Percentiles rank a stretch among this genome's conserved stretches.
phyloP scores from a whole-genome alignment of 495 filamentous ascomycete genomes.

The Penicillium verhagenii region DNA sequence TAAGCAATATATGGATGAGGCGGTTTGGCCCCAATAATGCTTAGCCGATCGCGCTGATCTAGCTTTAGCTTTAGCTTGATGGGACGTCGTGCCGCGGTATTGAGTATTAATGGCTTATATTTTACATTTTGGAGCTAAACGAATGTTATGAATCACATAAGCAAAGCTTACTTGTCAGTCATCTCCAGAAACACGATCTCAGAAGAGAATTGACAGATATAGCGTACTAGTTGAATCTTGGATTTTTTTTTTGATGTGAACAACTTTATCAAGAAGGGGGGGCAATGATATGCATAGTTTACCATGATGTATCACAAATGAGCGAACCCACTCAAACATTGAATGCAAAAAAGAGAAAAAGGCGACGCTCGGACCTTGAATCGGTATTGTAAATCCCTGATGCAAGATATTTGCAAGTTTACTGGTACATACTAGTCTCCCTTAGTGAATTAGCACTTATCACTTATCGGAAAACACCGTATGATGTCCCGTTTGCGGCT shows the following conservation, averaged over 20 bases:
- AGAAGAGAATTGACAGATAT: too few species aligned
- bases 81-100: slow-evolving; percentile 1
- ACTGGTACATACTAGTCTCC: too few species aligned
- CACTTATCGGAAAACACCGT: background rate
- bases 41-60: slow-evolving; percentile 5
- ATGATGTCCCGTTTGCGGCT: slow-evolving; percentile 21
- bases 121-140: background rate
- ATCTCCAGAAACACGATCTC: too few species aligned
- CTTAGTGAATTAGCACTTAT: too few species aligned
- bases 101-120: background rate
- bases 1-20: background rate
- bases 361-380: background rate
- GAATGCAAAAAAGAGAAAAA: background rate
- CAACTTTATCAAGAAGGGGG: background rate
- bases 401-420: background rate
- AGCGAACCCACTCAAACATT: background rate
- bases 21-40: background rate
- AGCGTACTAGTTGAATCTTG: background rate
- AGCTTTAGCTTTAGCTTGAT: slow-evolving; percentile 12
- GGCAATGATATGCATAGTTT: background rate
- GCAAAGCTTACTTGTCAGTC: background rate
- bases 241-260: background rate
- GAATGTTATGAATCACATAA: background rate
- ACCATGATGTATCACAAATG: slow-evolving; percentile 1
- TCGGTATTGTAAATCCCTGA: background rate